Base-by-base conservation (phyloP, 2,329 filamentous ascomycete genomes). In the Chalaropsis ovoidea region DNA sequence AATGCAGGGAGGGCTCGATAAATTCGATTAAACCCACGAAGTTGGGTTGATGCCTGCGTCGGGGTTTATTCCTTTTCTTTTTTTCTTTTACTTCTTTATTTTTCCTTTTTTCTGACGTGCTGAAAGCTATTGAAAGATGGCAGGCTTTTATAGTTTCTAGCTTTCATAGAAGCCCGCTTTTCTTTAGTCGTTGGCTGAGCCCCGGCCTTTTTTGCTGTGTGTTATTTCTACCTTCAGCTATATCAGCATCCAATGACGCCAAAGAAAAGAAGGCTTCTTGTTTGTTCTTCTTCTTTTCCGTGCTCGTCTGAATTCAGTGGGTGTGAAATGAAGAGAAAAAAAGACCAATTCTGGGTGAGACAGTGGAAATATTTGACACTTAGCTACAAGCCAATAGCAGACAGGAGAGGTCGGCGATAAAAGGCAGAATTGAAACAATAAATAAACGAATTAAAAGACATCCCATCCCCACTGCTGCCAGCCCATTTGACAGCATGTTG, bases 101-200 rank as follows among this genome's bases (percentile, higher is more conserved):
- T n/a, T n/a, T n/a, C n/a, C 7, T 58, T n/a, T 58, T 58, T 15
- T 31, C 39, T 58, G 27, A 58, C 27, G 31, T 58, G 54, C 27
- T 56, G 2, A 31, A n/a, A 22, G 19, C 24, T 13, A 39, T n/a
- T 39, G 54, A 58, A 58, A 3, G 2, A 47, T 58, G n/a, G 54
- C 31, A 17, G 27, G 15, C 19, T 58, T 31, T n/a, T 17, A 31
- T 52, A 15, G 11, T 27, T 52, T 10, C 8, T 39, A 39, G 47
- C 47, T 19, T 58, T 19, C n/a, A 39, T 39, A 58, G 6, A n/a
- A 39, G 24, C 1, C 54, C n/a, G 54, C 24, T 58, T 39, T 58
- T 39, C 39, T 39, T n/a, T n/a, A n/a, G n/a, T n/a, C n/a, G n/a
- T n/a, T n/a, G n/a, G n/a, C n/a, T 19, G 15, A 15, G 42, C 42